Evolutionary conservation across 176 grass and related monocot species (phyloP), one percentile per base, ranked within the genome.

Genomic region (Cenchrus purpureus): DNA sequence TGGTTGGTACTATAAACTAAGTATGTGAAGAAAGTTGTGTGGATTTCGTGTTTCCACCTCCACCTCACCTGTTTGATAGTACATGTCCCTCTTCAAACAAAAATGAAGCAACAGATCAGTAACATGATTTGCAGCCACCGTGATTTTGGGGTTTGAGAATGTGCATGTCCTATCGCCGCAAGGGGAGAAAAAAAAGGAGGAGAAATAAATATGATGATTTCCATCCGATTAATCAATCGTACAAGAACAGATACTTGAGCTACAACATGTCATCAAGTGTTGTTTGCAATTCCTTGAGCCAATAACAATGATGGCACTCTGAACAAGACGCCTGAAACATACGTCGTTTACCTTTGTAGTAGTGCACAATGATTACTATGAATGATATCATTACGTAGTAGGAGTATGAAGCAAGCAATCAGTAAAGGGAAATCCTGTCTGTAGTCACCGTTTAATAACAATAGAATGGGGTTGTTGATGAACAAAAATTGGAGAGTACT

Each of bases 101-200:
- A 74, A 43, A 83, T 12, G 50, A 90, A 60, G 88, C 58, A 90
- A 49, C 84, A 83, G 32, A 4, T 40, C 1, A 55, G 74, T 60
- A 86, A 53, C 59, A 79, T 5, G 48, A 73, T 42, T 79, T 79
- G 84, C 29, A 79, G 84, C 88, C 88, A 90, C 79, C 84, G 74
- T 29, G 79, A 25, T 25, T 55, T 51, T 14, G 79, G 73, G 4
- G 79, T 57, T 44, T 31, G 42, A 83, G 58, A 40, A 25, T 83
- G 9, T 4, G 84, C 79, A 44, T 83, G 51, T 45, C 88, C 88
- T 90, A 86, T 6, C 48, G 31, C 31, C 58, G 79, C 79, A 72
- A 79, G 32, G 29, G 28, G 37, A 40, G 37, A n/a, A 80, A 55
- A 80, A 55, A 63, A 3, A 40, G 14, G 5, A 58, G 49, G 48